Conservation (phyloP, 768 basidiomycete species). For the Glaciozyma martinii region DNA sequence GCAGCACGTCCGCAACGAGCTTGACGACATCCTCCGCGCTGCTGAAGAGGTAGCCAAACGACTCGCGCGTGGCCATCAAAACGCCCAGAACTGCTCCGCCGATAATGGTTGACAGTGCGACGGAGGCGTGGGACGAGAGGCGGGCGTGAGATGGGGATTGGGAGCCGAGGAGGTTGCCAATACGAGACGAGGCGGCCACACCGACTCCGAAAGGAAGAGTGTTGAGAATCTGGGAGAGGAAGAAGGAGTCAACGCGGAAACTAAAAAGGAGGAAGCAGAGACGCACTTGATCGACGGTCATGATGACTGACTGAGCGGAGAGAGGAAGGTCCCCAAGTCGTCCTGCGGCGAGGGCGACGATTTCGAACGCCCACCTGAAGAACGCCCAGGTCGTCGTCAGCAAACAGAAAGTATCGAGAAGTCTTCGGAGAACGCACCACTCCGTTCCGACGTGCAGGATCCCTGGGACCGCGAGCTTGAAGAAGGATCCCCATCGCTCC, state of each 20-base stretch:
- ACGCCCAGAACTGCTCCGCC: constrained; percentile 54
- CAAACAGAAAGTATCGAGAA: no score
- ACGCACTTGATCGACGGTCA: constrained; percentile 55
- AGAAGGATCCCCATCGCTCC: constrained; percentile 42
- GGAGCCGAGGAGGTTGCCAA: constrained; percentile 64
- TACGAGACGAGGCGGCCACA: constrained; percentile 61
- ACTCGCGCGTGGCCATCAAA: constrained; percentile 53
- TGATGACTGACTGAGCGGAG: constrained; percentile 68
- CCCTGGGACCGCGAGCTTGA: constrained; percentile 62
- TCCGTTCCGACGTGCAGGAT: constrained; percentile 73
- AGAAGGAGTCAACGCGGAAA: neutral
- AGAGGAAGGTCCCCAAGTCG: constrained; percentile 57
- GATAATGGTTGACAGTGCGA: constrained; percentile 54
- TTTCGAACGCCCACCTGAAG: constrained; percentile 67
- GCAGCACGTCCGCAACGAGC: constrained; percentile 49
- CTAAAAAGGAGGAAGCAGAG: neutral
- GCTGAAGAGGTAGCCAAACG: constrained; percentile 61
- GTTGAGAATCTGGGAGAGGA: constrained; percentile 49
- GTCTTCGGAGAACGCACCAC: constrained; percentile 57
- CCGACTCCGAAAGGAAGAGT: constrained; percentile 69
- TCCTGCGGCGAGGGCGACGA: constrained; percentile 68
- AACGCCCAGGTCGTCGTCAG: no score
- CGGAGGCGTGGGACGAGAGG: constrained; percentile 54
- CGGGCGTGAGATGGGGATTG: constrained; percentile 50
- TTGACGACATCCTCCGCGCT: constrained; percentile 51